A percentile compares a stretch with the other conserved stretches of the same genome.
These are phyloP conservation scores for Hirsutella minnesotensis DNA, from an alignment of 2,329 filamentous ascomycete species.

Conservation along the genomic window DNA sequence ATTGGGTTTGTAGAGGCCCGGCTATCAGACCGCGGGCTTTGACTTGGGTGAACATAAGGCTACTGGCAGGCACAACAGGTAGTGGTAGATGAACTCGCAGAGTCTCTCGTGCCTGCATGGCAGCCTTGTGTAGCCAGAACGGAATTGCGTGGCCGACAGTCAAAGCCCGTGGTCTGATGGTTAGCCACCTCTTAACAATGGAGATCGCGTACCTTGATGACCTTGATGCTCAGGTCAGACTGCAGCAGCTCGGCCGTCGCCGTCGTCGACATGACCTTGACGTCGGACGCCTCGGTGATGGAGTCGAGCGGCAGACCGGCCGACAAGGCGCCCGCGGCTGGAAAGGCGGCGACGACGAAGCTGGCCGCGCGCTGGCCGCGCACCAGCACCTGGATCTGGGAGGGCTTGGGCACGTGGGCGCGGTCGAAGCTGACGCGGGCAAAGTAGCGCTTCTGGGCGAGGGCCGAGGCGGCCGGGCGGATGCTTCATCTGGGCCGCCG, in stretches of 20 bases:
- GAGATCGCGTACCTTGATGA: background rate
- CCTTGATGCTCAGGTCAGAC: background rate
- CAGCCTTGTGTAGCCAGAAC: too few relatives aligned
- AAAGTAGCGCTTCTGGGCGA: background rate
- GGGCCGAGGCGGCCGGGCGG: too few relatives aligned
- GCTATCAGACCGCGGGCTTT: too few relatives aligned
- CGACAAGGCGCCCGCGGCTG: background rate
- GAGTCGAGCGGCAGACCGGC: background rate
- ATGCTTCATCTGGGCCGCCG: slow-evolving; percentile 14
- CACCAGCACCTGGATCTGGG: background rate
- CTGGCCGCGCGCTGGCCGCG: background rate
- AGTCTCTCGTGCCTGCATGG: too few relatives aligned
- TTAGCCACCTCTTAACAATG: too few relatives aligned
- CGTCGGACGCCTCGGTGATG: background rate
- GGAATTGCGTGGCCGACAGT: too few relatives aligned
- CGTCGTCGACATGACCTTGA: background rate
- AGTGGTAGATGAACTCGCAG: too few relatives aligned
- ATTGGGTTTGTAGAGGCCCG: too few relatives aligned
- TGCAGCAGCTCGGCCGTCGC: background rate
- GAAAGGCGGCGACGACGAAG: background rate
- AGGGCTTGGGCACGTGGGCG: background rate
- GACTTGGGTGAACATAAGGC: too few relatives aligned
- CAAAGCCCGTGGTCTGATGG: too few relatives aligned
- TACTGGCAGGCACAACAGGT: too few relatives aligned
- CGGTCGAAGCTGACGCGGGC: background rate